Conservation (phyloP, 2,329 filamentous ascomycete species). For the Camptophora hylomeconis region DNA sequence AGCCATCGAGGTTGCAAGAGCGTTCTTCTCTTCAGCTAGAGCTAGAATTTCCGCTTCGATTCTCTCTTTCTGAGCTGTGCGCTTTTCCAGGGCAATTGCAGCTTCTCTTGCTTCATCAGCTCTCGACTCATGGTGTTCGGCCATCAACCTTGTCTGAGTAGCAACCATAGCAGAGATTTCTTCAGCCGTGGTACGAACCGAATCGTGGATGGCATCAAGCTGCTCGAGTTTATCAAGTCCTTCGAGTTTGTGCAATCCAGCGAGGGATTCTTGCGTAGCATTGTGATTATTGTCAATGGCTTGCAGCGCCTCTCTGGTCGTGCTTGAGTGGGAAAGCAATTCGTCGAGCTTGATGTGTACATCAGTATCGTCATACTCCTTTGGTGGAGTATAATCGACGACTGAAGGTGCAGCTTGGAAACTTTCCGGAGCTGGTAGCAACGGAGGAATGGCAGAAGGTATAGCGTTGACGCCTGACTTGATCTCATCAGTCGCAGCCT, state of each 20-base stretch:
- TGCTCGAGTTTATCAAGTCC: slow-evolving; percentile 77
- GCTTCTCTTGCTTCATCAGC: slow-evolving; percentile 72
- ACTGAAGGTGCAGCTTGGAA: slow-evolving; percentile 16
- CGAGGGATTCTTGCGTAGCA: slow-evolving; percentile 54
- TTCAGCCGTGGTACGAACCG: slow-evolving; percentile 70
- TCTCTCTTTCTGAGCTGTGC: slow-evolving; percentile 52
- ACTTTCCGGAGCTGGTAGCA: slow-evolving; percentile 39
- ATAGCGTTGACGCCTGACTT: slow-evolving; percentile 41
- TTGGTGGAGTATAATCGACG: slow-evolving; percentile 17
- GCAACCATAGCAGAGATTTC: slow-evolving; percentile 76
- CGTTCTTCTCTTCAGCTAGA: slow-evolving; percentile 47
- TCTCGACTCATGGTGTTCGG: slow-evolving; percentile 64
- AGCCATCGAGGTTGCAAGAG: slow-evolving; percentile 44
- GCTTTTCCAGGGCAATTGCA: slow-evolving; percentile 65
- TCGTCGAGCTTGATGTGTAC: slow-evolving; percentile 46
- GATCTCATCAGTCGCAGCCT: slow-evolving; percentile 49
- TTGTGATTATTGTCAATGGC: slow-evolving; percentile 50
- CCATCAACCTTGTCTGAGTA: slow-evolving; percentile 59
- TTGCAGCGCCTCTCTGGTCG: slow-evolving; percentile 30
- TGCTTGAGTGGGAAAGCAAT: slow-evolving; percentile 26
- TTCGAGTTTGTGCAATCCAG: slow-evolving; percentile 69
- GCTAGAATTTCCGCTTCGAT: slow-evolving; percentile 39
- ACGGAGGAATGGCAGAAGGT: slow-evolving; percentile 39
- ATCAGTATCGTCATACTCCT: slow-evolving; percentile 47
- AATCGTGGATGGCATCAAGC: slow-evolving; percentile 76